Base-by-base conservation (phyloP, 2,329 filamentous ascomycete species). In the Phoma sp. region DNA sequence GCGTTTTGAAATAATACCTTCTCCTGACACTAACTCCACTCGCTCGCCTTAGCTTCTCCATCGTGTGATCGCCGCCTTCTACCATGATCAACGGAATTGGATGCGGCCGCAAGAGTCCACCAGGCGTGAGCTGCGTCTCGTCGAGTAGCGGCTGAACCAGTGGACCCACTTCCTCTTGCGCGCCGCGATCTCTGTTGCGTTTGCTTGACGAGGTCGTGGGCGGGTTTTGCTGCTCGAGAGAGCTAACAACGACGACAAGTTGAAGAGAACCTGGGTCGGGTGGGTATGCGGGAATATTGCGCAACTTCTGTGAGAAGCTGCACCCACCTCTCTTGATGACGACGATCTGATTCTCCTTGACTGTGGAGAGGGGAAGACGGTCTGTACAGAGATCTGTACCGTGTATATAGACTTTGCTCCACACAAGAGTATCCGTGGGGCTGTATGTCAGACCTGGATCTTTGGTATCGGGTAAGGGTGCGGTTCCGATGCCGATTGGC, bases 11-110 rank as follows among this genome's bases (percentile, higher is more conserved):
- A 67, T 85, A 85, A 74, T 92, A 97, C 65, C 90, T 81, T 70
- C 92, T 83, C 68, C 89, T 85, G 57, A 97, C 78, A 0, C 91
- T 92, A 2, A 97, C 74, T 3, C 85, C 87, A 49, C 79, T 81
- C n/a, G 89, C 86, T 39, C 78, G 77, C 37, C 76, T 79, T 29
- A 97, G 79, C 52, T 87, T 75, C 25, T 82, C 80, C 64, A 91
- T 89, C 9, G 84, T 85, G 52, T 82, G 80, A 8, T 86, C 80
- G 0, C 87, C 88, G 0, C 90, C 91, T 0, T 86, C 56, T 1
- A 96, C 84, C 84, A 98, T 90, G 35, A 96, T 82, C 84, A 97
- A 86, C 10, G 90, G 85, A 33, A 98, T 88, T 2, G 87, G 88
- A 65, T 92, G 82, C 37, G 86, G 83, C 9, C 92, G 79, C 47